Conservation (phyloP, 768 basidiomycete species). For the Boletus coccyginus region DNA sequence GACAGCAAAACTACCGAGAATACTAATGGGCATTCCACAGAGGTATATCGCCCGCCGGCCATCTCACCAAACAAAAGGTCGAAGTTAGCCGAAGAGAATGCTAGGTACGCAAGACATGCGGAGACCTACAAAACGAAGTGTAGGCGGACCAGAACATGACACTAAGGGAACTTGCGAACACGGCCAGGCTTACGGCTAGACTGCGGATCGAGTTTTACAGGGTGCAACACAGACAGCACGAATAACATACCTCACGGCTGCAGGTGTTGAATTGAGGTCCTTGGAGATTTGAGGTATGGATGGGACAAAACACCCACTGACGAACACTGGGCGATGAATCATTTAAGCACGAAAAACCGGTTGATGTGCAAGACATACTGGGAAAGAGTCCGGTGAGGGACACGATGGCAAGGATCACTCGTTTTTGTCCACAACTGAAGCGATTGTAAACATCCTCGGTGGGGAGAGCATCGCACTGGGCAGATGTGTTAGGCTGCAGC, state of each 20-base stretch:
- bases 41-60: conserved; percentile 64
- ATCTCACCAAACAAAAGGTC: conserved; percentile 38
- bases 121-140: conserved; percentile 45
- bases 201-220: conserved; percentile 19
- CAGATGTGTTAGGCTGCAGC: neutral
- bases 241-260: conserved; percentile 50
- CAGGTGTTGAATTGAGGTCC: conserved; percentile 56
- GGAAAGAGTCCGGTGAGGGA: conserved; percentile 63
- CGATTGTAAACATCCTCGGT: conserved; percentile 49
- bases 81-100: neutral
- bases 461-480: neutral
- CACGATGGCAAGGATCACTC: conserved; percentile 53
- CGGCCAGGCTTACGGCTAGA: conserved; percentile 50
- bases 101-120: neutral
- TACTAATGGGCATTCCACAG: conserved; percentile 53
- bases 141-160: conserved; percentile 53
- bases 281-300: conserved; percentile 70
- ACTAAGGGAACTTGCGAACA: conserved; percentile 44
- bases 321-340: conserved; percentile 49
- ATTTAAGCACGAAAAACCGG: neutral
- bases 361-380: conserved; percentile 38
- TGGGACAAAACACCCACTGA: conserved; percentile 67
- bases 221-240: neutral
- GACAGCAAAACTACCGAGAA: conserved; percentile 59
- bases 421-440: conserved; percentile 54